Evolutionary conservation across 768 basidiomycete species (phyloP), one percentile per base, ranked within the genome.

Genomic region (Agrocybe praecox): DNA sequence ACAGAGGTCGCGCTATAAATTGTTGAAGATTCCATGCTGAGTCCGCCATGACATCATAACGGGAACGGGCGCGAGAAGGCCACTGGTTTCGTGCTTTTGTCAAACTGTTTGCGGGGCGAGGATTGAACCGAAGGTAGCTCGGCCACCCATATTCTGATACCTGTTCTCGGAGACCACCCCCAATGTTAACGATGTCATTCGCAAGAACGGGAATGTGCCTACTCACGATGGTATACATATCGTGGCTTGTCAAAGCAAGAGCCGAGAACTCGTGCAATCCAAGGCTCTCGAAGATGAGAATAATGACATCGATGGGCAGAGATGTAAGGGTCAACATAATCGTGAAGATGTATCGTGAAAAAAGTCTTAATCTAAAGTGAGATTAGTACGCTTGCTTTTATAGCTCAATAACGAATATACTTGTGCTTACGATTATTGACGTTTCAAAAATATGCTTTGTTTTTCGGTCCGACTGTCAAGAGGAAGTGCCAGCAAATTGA

Each of bases 1-100:
- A 82, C 9, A 91, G 75, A 1, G 88, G 89, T 1, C 87, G 81
- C 3, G 88, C 87, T 19, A 88, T 70, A 56, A 89, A 89, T 45
- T 72, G 64, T 42, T 67, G 66, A 19, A 62, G 67, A 3, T 71
- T 59, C 89, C 89, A 91, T 11, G 80, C 73, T 2, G 63, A 58
- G 65, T 90, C 88, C 5, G 78, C 66, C 8, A 82, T 65, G n/a
- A 69, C 65, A 60, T 88, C 74, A 59, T 88, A 86, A 47, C 75
- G 77, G 1, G 78, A 80, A 56, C 76, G 75, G 1, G 58, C 67
- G 42, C 72, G 69, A 15, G 81, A 59, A 15, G 74, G 69, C 85
- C 86, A 87, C 12, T 56, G 54, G 1, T 67, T 61, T 22, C 80
- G 73, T 1, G 81, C 71, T 29, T 72, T 74, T 2, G 73, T 66